Conservation (phyloP, 352 stramenopile genomes). For the Phytophthora pisi region DNA sequence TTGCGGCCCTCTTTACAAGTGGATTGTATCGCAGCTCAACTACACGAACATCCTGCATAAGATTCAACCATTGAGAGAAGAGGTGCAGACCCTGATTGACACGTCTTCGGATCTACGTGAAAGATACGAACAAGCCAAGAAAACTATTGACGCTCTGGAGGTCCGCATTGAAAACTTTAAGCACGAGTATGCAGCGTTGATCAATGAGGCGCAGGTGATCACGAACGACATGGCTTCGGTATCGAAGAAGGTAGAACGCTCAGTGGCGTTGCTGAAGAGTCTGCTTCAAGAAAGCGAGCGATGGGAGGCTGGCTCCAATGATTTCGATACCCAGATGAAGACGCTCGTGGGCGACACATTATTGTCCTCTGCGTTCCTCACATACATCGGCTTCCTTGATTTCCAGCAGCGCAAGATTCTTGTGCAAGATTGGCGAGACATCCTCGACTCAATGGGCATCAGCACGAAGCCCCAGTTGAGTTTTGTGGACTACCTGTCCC, state of each 20-base stretch:
- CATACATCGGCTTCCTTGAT: slow-evolving; percentile 99
- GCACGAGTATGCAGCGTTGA: slow-evolving; percentile 98
- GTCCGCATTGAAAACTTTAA: slow-evolving; percentile 98
- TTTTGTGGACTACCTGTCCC: slow-evolving; percentile 97
- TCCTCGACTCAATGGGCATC: slow-evolving; percentile 94
- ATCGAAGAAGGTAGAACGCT: slow-evolving; percentile 97
- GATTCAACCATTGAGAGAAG: slow-evolving; percentile 98
- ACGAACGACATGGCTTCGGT: slow-evolving; percentile 98
- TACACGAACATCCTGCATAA: slow-evolving; percentile 99
- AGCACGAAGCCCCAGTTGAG: slow-evolving; percentile 77
- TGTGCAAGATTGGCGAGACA: slow-evolving; percentile 94
- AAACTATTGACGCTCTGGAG: slow-evolving; percentile 95
- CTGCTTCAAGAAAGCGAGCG: slow-evolving; percentile 98
- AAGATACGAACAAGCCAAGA: slow-evolving; percentile 92
- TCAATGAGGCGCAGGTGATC: slow-evolving; percentile 97
- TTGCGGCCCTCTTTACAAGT: slow-evolving; percentile 99
- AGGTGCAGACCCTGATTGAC: slow-evolving; percentile 97
- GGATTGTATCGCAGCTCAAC: slow-evolving; percentile 98
- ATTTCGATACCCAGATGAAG: slow-evolving; percentile 96
- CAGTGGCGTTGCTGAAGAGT: slow-evolving; percentile 97
- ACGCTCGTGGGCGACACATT: slow-evolving; percentile 98
- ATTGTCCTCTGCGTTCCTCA: slow-evolving; percentile 96
- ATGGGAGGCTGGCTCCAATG: slow-evolving; percentile 97
- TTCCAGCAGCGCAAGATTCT: slow-evolving; percentile 96
- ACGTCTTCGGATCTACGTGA: slow-evolving; percentile 92